phyloP scores from a whole-genome alignment of 2,329 filamentous ascomycete species.

The Xenosphaeropsis pyriputrescens region DNA sequence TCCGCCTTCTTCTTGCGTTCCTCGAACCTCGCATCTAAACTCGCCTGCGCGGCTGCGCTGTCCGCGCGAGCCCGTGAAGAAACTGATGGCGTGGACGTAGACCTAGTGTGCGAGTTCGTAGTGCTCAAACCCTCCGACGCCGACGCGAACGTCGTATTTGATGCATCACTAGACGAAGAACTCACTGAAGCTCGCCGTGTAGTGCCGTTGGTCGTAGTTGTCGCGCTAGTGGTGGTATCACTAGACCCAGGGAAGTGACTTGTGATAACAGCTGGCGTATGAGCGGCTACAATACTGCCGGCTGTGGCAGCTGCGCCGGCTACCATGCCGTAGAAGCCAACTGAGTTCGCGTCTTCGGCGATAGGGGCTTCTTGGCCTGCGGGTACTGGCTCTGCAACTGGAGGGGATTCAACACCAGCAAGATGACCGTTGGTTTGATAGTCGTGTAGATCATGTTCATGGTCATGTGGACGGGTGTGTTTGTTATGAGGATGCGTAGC shows the following conservation, averaged over 20 bases:
- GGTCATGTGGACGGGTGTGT: constrained; percentile 4
- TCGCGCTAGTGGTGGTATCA: constrained; percentile 15
- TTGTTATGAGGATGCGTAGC: constrained; percentile 3
- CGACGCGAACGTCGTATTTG: not conserved
- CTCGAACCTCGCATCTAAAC: constrained; percentile 41
- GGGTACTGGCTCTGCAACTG: constrained; percentile 1
- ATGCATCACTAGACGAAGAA: not conserved
- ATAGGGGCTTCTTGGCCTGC: not conserved
- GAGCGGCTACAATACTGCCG: constrained; percentile 27
- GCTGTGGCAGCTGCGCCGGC: constrained; percentile 35
- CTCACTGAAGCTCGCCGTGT: constrained; percentile 1
- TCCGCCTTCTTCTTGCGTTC: constrained; percentile 46
- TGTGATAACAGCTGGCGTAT: constrained; percentile 11
- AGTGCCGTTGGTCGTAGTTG: constrained; percentile 16
- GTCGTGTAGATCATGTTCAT: constrained; percentile 17
- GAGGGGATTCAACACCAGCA: constrained; percentile 7
- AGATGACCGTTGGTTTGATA: constrained; percentile 15
- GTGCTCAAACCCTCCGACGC: constrained; percentile 5
- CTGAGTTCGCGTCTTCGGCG: constrained; percentile 14
- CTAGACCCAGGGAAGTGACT: constrained; percentile 14
- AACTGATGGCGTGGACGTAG: constrained; percentile 11
- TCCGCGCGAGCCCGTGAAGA: not conserved
- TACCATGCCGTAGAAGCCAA: constrained; percentile 40
- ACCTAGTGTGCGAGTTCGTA: constrained; percentile 1
- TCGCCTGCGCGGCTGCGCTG: constrained; percentile 6